Percentiles rank a stretch among this genome's conserved stretches.
Evolutionary conservation across 768 basidiomycete genomes (phyloP).

Genomic region (Steccherinum ochraceum): DNA sequence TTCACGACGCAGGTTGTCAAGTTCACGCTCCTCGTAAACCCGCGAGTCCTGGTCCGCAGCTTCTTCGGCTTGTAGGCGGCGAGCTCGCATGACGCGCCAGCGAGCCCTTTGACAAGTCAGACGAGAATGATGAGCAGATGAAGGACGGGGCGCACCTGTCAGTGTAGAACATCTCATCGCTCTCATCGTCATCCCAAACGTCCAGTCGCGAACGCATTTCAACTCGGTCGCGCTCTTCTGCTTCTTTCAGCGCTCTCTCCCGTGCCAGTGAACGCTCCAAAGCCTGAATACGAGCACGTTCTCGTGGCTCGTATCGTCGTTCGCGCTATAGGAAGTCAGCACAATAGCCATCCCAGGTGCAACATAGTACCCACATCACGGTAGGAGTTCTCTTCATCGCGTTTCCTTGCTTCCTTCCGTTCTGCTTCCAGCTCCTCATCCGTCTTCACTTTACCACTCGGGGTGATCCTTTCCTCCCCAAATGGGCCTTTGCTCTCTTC

Average conservation of each 20-base stretch:
- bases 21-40: constrained; percentile 77
- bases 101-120: constrained; percentile 30
- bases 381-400: constrained; percentile 82
- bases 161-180: constrained; percentile 87
- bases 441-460: constrained; percentile 49
- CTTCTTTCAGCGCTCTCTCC: constrained; percentile 64
- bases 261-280: constrained; percentile 73
- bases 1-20: constrained; percentile 80
- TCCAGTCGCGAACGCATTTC: constrained; percentile 81
- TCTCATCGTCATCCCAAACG: constrained; percentile 90
- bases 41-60: constrained; percentile 81
- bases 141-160: constrained; percentile 55
- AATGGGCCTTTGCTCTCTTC: constrained; percentile 35
- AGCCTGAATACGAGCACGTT: constrained; percentile 71
- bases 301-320: constrained; percentile 87
- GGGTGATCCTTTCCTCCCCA: constrained; percentile 26
- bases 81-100: constrained; percentile 76
- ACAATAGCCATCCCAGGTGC: constrained; percentile 3
- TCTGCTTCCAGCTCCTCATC: constrained; percentile 89
- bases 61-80: constrained; percentile 71
- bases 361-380: constrained; percentile 59
- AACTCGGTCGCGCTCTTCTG: constrained; percentile 70
- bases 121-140: constrained; percentile 2
- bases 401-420: constrained; percentile 63
- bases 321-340: constrained; percentile 57